phyloP scores from a whole-genome alignment of 2,329 filamentous ascomycete species.

The Lachnellula willkommii region DNA sequence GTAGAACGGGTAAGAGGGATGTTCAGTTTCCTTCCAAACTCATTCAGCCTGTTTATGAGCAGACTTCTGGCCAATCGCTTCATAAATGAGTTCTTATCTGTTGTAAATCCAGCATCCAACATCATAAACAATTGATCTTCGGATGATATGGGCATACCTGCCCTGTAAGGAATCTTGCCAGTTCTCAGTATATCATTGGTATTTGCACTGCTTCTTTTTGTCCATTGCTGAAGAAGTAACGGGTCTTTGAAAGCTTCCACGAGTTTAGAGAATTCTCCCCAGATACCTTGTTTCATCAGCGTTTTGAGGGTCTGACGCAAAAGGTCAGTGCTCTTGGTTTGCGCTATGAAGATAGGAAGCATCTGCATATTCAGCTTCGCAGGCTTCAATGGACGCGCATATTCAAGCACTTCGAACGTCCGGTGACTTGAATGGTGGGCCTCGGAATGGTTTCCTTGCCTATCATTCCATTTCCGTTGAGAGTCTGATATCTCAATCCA shows the following conservation, averaged over 20 bases:
- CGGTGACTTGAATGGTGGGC: constrained; percentile 41
- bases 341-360: constrained; percentile 60
- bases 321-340: constrained; percentile 40
- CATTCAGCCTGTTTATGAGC: constrained; percentile 20
- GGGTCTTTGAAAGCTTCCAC: constrained; percentile 8
- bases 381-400: constrained; percentile 42
- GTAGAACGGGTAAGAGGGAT: constrained; percentile 58
- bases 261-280: constrained; percentile 47
- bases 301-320: constrained; percentile 47
- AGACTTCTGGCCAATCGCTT: constrained; percentile 40
- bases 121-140: constrained; percentile 51
- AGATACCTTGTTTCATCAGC: constrained; percentile 46
- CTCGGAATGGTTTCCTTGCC: constrained; percentile 36
- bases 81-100: constrained; percentile 39
- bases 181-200: constrained; percentile 31
- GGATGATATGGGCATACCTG: constrained; percentile 15
- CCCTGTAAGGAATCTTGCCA: constrained; percentile 18
- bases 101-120: constrained; percentile 55
- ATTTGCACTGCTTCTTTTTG: constrained; percentile 36
- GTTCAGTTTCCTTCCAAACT: constrained; percentile 49
- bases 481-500: constrained; percentile 65
- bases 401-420: constrained; percentile 59
- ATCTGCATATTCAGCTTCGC: constrained; percentile 63
- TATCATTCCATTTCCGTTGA: constrained; percentile 61
- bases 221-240: constrained; percentile 47